Evolutionary conservation across 2,329 filamentous ascomycete species (phyloP), one percentile per base, ranked within the genome.

Genomic region (Diaporthe nobilis): DNA sequence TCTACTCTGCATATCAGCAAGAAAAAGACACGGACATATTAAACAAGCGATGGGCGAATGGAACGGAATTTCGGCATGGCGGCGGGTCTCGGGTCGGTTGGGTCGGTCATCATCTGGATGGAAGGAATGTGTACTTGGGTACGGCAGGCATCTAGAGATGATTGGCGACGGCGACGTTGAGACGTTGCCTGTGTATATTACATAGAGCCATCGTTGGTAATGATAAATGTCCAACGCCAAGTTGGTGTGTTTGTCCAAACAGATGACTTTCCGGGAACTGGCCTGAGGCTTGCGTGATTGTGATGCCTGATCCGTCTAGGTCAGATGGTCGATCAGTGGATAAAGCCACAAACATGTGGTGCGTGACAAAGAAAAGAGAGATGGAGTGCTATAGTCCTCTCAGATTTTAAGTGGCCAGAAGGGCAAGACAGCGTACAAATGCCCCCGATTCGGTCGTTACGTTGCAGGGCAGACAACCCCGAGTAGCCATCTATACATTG

Each of bases 1-100:
- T 87, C 87, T 85, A 87, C 87, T 89, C 85, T 83, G 82, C 83
- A 86, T 84, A 82, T 72, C 78, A 81, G 80, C 58, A 63, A 65
- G 79, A 77, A 76, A 77, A 73, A 63, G 31, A 75, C 37, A 74
- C 44, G 74, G 75, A 75, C 73, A 71, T 73, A 75, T 58, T 68
- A 49, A 44, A 42, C 67, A 57, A 71, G 58, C 60, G 67, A 51
- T 39, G 60, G 60, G 60, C 49, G 73, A 68, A 57, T 10, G 72
- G 25, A 31, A 76, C 22, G 60, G 68, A 44, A 9, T 44, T 51
- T 47, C 31, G 58, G 28, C 37, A 67, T 37, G 73, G 28, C 51
- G 47, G 57, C 44, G 39, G 47, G 53, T 37, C 67, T 39, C 17
- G 42, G 60, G n/a, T 63, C n/a, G 71, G 71, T 65, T 49, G 71